Evolutionary conservation across 75 land plant species (phyloP), one percentile per base, ranked within the genome.

Genomic region (Sequoia sempervirens): DNA sequence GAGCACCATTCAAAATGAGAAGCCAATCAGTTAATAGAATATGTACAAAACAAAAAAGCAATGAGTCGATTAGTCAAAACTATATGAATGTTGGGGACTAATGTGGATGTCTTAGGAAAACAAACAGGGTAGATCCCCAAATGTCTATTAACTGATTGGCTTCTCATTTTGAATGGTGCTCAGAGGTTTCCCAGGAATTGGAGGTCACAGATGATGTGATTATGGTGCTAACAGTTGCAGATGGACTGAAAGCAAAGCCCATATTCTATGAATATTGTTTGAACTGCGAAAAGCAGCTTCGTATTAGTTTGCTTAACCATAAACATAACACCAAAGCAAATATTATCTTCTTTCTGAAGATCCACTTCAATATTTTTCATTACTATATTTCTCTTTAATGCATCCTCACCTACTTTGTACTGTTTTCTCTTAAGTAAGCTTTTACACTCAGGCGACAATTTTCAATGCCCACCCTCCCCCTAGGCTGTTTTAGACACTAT

Each of bases 221-320:
- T 41, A 83, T 88, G 90, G 90, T 90, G 64, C 81, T 90, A 28
- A 88, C 89, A 36, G 91, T 90, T 28, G 91, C 91, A 34, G 90
- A 90, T 36, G 91, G 91, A 28, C 53, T 46, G 18, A 84, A 82
- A 69, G 89, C 89, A 17, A 81, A 87, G 32, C 91, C 91, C 15
- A 90, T 88, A 58, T 90, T 90, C 64, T 90, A 90, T 53, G 91
- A 90, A 12, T 40, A 78, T 18, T 78, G 30, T 78, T 43, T 76
- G 47, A 76, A 40, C 1, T 40, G 79, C 43, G 28, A 76, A 76
- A 43, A 43, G 28, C 23, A 76, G 15, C 45, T 76, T 76, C 46
- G n/a, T 40, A 43, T 0, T 46, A 46, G 10, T 46, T 9, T 46
- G 10, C 50, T 43, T 1, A 46, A 46, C 50, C 12, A 46, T 46